These are phyloP conservation scores for Panaeolus papilionaceus DNA, from an alignment of 768 basidiomycete species.

Conservation along the genomic window DNA sequence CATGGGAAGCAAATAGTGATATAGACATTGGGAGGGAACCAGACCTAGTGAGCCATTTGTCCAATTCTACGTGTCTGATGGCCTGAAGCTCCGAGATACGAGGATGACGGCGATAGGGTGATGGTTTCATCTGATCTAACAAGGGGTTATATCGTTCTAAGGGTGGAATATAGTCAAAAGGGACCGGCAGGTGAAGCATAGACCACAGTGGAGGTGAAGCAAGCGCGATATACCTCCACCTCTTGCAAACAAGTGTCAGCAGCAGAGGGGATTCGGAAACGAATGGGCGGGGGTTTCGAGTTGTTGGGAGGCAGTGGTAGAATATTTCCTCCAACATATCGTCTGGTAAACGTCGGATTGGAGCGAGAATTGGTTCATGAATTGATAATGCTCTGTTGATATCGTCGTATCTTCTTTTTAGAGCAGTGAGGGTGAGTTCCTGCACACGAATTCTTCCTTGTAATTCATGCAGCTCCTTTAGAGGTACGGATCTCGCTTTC, in stretches of 20 bases:
- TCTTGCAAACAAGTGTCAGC: conserved; percentile 10
- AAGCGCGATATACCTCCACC: conserved; percentile 4
- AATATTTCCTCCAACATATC: conserved; percentile 14
- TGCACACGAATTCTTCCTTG: not conserved
- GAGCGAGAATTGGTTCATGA: not conserved
- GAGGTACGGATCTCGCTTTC: not conserved
- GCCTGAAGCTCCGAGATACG: not conserved
- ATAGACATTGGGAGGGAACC: conserved; percentile 1
- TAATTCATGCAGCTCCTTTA: not conserved
- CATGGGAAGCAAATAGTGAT: not conserved
- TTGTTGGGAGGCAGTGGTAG: conserved; percentile 1
- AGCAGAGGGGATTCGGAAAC: conserved; percentile 1
- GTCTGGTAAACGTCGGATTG: conserved; percentile 9
- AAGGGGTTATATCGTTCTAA: not conserved
- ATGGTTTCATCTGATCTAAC: not conserved
- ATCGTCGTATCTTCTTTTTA: not conserved
- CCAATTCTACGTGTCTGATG: not conserved
- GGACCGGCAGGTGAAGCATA: conserved; percentile 1
- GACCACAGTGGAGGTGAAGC: conserved; percentile 6
- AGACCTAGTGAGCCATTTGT: not conserved
- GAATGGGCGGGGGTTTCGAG: not conserved
- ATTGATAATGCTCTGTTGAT: not conserved
- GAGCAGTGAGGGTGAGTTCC: not conserved
- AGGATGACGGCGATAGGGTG: not conserved
- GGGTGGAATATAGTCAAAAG: not conserved